These are phyloP conservation scores for Microsporum ferrugineum DNA, from an alignment of 2,329 filamentous ascomycete species.

Conservation along the genomic window DNA sequence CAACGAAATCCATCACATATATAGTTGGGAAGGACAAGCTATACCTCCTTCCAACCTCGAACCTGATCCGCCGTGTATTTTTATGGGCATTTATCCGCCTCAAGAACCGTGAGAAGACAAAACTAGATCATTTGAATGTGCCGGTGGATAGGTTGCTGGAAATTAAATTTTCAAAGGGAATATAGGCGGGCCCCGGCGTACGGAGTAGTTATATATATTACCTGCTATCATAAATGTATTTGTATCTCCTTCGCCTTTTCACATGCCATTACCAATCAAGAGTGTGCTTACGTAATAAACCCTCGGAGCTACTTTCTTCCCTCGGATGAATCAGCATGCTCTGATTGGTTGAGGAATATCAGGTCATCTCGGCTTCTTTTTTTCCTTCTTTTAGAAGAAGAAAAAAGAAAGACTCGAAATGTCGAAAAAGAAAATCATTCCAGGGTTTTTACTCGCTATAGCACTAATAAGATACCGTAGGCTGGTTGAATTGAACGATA, in stretches of 20 bases:
- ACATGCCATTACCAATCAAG: neutral
- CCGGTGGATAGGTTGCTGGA: conserved; percentile 30
- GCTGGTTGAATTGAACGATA: no score
- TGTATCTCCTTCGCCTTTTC: neutral
- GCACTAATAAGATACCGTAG: no score
- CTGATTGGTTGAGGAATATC: neutral
- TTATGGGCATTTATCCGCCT: conserved; percentile 29
- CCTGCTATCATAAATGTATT: neutral
- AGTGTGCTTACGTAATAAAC: neutral
- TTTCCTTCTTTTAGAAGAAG: neutral
- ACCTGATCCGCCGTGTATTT: conserved; percentile 20
- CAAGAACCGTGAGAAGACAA: conserved; percentile 29
- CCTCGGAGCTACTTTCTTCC: neutral
- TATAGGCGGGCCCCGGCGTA: conserved; percentile 14
- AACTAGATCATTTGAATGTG: conserved; percentile 28
- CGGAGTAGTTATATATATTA: neutral
- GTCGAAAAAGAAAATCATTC: neutral
- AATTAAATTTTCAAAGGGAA: conserved; percentile 33
- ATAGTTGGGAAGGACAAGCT: conserved; percentile 36
- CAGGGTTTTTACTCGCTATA: no score
- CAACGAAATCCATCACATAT: conserved; percentile 31
- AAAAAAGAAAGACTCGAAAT: neutral
- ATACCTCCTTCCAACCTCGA: conserved; percentile 22
- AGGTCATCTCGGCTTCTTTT: neutral
- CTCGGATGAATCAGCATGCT: neutral